Conservation (phyloP, 805 yeast species). For the Hanseniaspora singularis region DNA sequence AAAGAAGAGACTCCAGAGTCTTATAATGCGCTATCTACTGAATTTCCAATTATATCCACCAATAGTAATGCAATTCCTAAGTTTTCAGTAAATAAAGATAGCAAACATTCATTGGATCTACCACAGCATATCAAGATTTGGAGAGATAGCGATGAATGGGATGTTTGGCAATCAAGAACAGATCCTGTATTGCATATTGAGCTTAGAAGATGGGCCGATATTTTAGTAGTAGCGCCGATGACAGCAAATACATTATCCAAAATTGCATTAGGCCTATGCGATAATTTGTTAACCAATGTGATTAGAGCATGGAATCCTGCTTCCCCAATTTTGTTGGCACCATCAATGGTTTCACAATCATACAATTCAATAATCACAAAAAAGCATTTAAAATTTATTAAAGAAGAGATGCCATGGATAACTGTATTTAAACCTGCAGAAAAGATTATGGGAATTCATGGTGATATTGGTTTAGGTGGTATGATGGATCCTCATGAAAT, state of each 20-base stretch:
- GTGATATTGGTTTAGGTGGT: conserved; percentile 99
- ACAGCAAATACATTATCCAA: conserved; percentile 88
- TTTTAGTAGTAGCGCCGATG: conserved; percentile 83
- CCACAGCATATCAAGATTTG: conserved; percentile 70
- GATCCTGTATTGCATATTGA: conserved; percentile 95
- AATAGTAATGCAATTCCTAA: conserved; percentile 20
- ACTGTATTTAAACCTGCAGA: conserved; percentile 90
- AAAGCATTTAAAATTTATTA: conserved; percentile 61
- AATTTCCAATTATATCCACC: neutral
- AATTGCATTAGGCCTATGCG: conserved; percentile 82
- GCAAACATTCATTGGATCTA: conserved; percentile 30
- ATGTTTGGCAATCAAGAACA: conserved; percentile 62
- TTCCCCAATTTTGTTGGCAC: conserved; percentile 80
- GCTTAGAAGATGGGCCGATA: conserved; percentile 92
- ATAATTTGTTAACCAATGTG: conserved; percentile 78
- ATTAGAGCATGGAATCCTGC: conserved; percentile 92
- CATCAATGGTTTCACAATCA: conserved; percentile 89
- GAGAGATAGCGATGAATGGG: conserved; percentile 94
- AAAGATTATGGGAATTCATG: conserved; percentile 82
- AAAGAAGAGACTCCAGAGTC: neutral
- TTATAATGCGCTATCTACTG: too few relatives aligned
- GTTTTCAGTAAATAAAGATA: conserved; percentile 24
- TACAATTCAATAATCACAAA: conserved; percentile 82
- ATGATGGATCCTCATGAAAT: conserved; percentile 97
- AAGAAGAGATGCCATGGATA: conserved; percentile 90